Conservation (phyloP, 164 flowering plant species). For the grape (Vitis vinifera) region DNA sequence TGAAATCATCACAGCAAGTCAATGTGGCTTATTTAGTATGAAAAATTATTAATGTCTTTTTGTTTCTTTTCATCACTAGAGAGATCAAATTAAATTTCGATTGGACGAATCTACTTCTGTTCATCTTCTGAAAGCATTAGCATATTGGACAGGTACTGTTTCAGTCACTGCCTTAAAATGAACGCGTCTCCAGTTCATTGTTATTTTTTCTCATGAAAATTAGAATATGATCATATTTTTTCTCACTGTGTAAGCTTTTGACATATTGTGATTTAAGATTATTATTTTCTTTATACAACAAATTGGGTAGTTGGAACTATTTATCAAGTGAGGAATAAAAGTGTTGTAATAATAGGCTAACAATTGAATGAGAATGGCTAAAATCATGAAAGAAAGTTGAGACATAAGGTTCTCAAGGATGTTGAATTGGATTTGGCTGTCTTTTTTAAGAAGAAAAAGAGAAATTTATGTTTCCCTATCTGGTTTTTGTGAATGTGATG, state of each 20-base stretch:
- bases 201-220: not conserved
- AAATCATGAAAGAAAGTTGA: too few relatives aligned
- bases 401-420: too few relatives aligned
- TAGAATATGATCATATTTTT: not conserved
- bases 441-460: too few relatives aligned
- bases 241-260: not conserved
- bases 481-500: not conserved
- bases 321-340: too few relatives aligned
- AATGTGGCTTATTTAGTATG: not conserved
- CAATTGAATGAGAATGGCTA: too few relatives aligned
- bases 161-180: not conserved
- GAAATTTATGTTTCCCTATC: too few relatives aligned
- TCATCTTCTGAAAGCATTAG: constrained; percentile 62
- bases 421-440: too few relatives aligned
- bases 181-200: not conserved
- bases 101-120: constrained; percentile 41
- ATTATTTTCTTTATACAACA: not conserved
- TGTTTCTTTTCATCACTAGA: constrained; percentile 32
- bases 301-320: too few relatives aligned
- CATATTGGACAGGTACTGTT: constrained; percentile 65
- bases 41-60: not conserved
- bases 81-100: constrained; percentile 42
- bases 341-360: too few relatives aligned
- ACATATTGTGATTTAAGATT: not conserved
- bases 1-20: not conserved